Evolutionary conservation across 106 monocot genomes (phyloP).

Genomic region (Dactylorhiza incarnata): DNA sequence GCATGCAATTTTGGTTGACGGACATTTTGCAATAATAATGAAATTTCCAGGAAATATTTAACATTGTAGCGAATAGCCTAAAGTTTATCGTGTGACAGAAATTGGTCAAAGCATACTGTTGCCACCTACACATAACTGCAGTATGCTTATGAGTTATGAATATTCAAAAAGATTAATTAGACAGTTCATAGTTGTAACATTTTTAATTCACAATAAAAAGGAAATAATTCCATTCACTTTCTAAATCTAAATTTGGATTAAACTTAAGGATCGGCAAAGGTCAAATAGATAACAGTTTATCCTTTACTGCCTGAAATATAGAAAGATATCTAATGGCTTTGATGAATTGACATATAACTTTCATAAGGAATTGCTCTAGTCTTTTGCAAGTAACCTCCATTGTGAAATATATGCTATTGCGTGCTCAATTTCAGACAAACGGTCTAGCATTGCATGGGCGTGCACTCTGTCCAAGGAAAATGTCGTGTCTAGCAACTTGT

Average conservation of each 20-base stretch:
- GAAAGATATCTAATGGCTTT: not conserved
- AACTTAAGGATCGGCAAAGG: too few species aligned
- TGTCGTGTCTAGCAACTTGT: too few species aligned
- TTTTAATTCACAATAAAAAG: not conserved
- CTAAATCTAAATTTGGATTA: not conserved
- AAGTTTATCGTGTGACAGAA: not conserved
- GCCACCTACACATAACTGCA: not conserved
- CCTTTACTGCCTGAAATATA: too few species aligned
- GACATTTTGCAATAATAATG: not conserved
- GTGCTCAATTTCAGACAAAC: too few species aligned
- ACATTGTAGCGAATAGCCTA: not conserved
- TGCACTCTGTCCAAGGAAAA: too few species aligned
- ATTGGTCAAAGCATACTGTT: not conserved
- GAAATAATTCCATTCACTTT: too few species aligned
- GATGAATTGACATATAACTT: not conserved
- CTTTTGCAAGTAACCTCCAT: too few species aligned
- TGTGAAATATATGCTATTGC: too few species aligned
- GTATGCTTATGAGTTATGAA: not conserved
- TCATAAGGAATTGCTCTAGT: too few species aligned
- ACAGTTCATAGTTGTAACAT: not conserved
- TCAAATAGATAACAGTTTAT: too few species aligned
- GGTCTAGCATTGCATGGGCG: too few species aligned
- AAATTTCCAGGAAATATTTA: too few species aligned
- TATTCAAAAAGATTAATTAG: not conserved
- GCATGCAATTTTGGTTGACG: not conserved